Conservation (phyloP, 805 yeast species). For the Wickerhamiella vanderwaltii region DNA sequence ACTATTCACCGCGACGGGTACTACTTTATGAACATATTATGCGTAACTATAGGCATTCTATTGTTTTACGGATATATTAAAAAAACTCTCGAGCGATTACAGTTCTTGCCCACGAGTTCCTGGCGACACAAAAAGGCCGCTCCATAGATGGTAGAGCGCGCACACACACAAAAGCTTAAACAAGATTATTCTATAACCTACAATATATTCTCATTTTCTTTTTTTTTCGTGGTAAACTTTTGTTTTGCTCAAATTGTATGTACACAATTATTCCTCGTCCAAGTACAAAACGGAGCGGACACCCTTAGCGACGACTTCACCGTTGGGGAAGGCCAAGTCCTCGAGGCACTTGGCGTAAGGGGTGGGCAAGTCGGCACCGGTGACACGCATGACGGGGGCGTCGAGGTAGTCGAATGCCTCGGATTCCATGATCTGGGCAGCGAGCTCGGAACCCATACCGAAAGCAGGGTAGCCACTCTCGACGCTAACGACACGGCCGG, state of each 20-base stretch:
- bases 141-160: not conserved
- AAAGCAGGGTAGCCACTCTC: slow-evolving; percentile 97
- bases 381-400: slow-evolving; percentile 96
- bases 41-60: slow-evolving; percentile 53
- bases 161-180: not conserved
- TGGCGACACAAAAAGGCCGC: slow-evolving; percentile 36
- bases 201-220: not conserved
- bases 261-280: slow-evolving; percentile 22
- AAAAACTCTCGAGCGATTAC: slow-evolving; percentile 49
- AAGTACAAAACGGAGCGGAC: slow-evolving; percentile 32
- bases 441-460: slow-evolving; percentile 97
- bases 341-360: slow-evolving; percentile 95
- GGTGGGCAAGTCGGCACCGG: slow-evolving; percentile 99
- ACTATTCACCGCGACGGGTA: slow-evolving; percentile 62
- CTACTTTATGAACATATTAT: slow-evolving; percentile 59
- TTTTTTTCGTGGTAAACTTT: not conserved
- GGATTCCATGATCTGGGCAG: slow-evolving; percentile 96
- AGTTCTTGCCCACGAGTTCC: slow-evolving; percentile 55
- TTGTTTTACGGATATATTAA: slow-evolving; percentile 57
- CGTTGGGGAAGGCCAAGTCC: slow-evolving; percentile 98
- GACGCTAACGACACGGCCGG: slow-evolving; percentile 89
- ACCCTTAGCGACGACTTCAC: slow-evolving; percentile 75
- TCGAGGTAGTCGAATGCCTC: slow-evolving; percentile 97
- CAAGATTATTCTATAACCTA: not conserved
- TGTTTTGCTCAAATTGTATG: not conserved